Base-by-base conservation (phyloP, 2,329 filamentous ascomycete species). In the Scytalidium lignicola region DNA sequence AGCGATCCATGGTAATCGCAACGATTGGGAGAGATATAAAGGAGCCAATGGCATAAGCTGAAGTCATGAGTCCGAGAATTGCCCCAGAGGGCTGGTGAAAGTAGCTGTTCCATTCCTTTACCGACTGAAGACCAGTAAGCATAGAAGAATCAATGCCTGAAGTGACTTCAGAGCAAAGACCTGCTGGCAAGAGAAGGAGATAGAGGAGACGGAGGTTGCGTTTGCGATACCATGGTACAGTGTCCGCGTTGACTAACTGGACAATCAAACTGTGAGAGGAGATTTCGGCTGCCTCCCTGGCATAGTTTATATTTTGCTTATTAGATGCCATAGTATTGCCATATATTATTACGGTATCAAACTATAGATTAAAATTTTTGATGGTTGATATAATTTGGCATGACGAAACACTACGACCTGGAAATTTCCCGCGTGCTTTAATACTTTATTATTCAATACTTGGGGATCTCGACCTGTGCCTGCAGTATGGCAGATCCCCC, bases 31-130 rank as follows among this genome's bases (percentile, higher is more conserved):
- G 71, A 18, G 70, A 72, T 32, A 74, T 66, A 48, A 81, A 74
- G 7, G 77, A 76, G 3, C 78, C 78, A 3, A 81, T 67, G 46
- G 74, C 75, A 58, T 80, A 82, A 46, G 72, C 75, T 2, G 77
- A 74, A n/a, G 73, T 72, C 32, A 81, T 66, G 45, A 81, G 70
- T 2, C 78, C 78, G 3, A 68, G 60, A 46, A 69, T 55, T 3
- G 60, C 58, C 20, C 65, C 65, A 6, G 51, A 48, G 2, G 65
- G 66, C 23, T 62, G 41, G 18, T 43, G 46, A 43, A 48, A 48
- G 46, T 48, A 48, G 8, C 10, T 18, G 20, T 43, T 43, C 46
- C 46, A 48, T 28, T 48, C 40, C 42, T 43, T 20, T 1, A 48
- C 19, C 9, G 28, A 40, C 26, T 48, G 46, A 19, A 48, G 46